Evolutionary conservation across 1,284 basidiomycete genomes (phyloP).

Genomic region (Ustilago esculenta): DNA sequence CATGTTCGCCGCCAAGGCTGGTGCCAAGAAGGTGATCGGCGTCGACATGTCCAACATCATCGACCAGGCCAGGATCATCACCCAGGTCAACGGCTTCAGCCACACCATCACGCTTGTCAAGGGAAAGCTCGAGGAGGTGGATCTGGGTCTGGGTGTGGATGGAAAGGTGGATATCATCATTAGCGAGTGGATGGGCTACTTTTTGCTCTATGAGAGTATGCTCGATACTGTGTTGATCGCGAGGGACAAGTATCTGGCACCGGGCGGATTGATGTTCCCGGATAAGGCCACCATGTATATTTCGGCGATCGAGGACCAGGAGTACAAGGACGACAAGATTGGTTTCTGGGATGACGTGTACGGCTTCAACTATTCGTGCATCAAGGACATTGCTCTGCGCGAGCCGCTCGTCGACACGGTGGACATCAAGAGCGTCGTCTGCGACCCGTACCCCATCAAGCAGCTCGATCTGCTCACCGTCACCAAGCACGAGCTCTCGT

Average conservation of each 20-base stretch:
- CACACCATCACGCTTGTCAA: slow-evolving; percentile 94
- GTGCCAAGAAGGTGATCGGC: slow-evolving; percentile 83
- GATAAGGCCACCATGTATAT: slow-evolving; percentile 93
- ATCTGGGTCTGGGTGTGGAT: slow-evolving; percentile 68
- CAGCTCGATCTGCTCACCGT: slow-evolving; percentile 86
- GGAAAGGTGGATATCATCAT: slow-evolving; percentile 89
- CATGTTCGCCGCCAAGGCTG: slow-evolving; percentile 99
- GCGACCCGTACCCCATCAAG: slow-evolving; percentile 64
- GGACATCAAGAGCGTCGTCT: slow-evolving; percentile 65
- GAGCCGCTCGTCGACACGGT: slow-evolving; percentile 99
- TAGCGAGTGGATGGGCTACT: slow-evolving; percentile 95
- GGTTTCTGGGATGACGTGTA: slow-evolving; percentile 97
- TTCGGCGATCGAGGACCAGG: slow-evolving; percentile 97
- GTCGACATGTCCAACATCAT: slow-evolving; percentile 99
- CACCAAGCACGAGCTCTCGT: slow-evolving; percentile 93
- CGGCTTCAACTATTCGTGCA: slow-evolving; percentile 99
- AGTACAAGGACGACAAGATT: slow-evolving; percentile 99
- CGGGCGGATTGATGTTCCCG: slow-evolving; percentile 92
- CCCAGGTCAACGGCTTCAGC: slow-evolving; percentile 94
- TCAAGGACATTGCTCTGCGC: slow-evolving; percentile 96
- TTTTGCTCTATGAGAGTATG: slow-evolving; percentile 94
- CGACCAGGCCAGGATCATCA: slow-evolving; percentile 96
- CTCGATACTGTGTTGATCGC: slow-evolving; percentile 96
- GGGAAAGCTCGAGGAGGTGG: slow-evolving; percentile 93
- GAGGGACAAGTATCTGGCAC: slow-evolving; percentile 89